Evolutionary conservation across 352 stramenopile genomes (phyloP).

Genomic region (Phytophthora crassamura): DNA sequence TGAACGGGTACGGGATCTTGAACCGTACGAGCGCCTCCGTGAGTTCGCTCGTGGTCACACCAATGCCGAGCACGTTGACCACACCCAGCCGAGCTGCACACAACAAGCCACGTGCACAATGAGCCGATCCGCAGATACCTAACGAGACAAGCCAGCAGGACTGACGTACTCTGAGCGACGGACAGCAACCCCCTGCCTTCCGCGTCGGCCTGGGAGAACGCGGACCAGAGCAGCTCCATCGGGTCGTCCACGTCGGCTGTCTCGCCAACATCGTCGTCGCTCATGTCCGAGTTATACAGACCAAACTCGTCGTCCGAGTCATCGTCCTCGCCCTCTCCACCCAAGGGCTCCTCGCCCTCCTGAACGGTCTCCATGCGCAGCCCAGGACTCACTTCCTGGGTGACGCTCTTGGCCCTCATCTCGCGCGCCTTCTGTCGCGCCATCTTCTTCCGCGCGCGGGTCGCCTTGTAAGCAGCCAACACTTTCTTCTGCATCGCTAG

Average conservation of each 20-base stretch:
- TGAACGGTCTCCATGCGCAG: slow-evolving; percentile 73
- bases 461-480: slow-evolving; percentile 67
- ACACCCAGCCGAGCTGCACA: slow-evolving; percentile 62
- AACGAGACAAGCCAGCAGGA: neutral
- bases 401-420: slow-evolving; percentile 37
- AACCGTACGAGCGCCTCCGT: slow-evolving; percentile 36
- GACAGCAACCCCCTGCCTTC: slow-evolving; percentile 51
- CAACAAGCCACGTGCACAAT: slow-evolving; percentile 6
- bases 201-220: slow-evolving; percentile 60
- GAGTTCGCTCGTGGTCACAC: slow-evolving; percentile 54
- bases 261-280: slow-evolving; percentile 51
- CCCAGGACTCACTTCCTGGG: slow-evolving; percentile 17
- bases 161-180: slow-evolving; percentile 54
- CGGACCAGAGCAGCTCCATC: slow-evolving; percentile 68
- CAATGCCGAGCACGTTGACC: slow-evolving; percentile 65
- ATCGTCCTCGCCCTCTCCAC: slow-evolving; percentile 37
- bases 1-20: slow-evolving; percentile 43
- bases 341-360: slow-evolving; percentile 49
- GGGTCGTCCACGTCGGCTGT: slow-evolving; percentile 65
- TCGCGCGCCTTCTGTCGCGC: slow-evolving; percentile 67
- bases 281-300: slow-evolving; percentile 53
- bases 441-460: slow-evolving; percentile 63
- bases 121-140: neutral
- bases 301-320: slow-evolving; percentile 56
- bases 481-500: slow-evolving; percentile 71